These are phyloP conservation scores for Speleostelium caveatum DNA, from an alignment of 78 protist species.

Conservation along the genomic window DNA sequence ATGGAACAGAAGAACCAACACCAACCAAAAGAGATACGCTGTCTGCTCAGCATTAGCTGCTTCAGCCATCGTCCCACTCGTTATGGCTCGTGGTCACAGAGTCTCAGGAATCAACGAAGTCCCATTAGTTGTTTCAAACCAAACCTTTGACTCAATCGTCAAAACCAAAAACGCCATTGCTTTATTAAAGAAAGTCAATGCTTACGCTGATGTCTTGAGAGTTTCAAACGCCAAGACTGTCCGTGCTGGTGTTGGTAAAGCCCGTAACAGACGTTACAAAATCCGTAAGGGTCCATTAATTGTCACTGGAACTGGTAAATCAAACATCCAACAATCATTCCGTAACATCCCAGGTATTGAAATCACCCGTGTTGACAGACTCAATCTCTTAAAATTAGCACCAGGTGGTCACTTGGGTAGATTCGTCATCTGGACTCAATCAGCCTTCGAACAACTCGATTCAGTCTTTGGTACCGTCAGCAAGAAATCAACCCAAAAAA, in stretches of 20 bases:
- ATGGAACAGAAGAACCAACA: conserved; percentile 98
- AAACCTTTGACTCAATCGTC: conserved; percentile 84
- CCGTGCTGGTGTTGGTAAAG: conserved; percentile 99
- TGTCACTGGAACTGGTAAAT: conserved; percentile 89
- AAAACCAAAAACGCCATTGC: conserved; percentile 97
- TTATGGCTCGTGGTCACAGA: conserved; percentile 99
- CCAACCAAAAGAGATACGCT: conserved; percentile 97
- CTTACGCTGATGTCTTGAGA: conserved; percentile 94
- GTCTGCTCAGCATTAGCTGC: conserved; percentile 99
- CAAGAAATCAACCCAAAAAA: conserved; percentile 80
- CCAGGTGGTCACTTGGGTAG: conserved; percentile 99
- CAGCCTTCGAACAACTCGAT: conserved; percentile 97
- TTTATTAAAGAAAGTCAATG: conserved; percentile 90
- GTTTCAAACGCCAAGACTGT: conserved; percentile 82
- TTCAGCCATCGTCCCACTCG: conserved; percentile 98
- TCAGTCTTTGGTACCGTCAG: conserved; percentile 89
- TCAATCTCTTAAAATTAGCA: conserved; percentile 99
- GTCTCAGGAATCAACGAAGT: conserved; percentile 93
- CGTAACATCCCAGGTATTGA: conserved; percentile 99
- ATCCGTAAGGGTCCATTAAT: conserved; percentile 98
- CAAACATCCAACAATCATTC: conserved; percentile 91
- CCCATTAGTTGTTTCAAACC: conserved; percentile 96
- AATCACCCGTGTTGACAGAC: conserved; percentile 88
- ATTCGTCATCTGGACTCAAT: conserved; percentile 99
- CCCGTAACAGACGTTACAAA: conserved; percentile 97